phyloP scores from a whole-genome alignment of 2,329 filamentous ascomycete genomes.

The Botrytis tulipae region DNA sequence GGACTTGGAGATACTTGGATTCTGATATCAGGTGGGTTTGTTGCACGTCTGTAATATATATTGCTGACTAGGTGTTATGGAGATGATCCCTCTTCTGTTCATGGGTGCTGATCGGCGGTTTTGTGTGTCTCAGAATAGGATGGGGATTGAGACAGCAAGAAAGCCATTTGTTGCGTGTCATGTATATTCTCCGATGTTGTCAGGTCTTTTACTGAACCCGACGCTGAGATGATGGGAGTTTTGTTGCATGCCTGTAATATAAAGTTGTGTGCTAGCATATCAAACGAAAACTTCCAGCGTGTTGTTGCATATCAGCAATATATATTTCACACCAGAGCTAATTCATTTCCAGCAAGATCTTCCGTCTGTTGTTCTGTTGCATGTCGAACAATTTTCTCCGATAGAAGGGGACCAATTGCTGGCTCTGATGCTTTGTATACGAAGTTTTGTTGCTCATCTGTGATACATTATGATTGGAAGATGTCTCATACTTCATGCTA shows the following conservation, averaged over 20 bases:
- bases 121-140: neutral
- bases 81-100: neutral
- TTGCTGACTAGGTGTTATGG: neutral
- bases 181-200: neutral
- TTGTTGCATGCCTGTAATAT: conserved; percentile 4
- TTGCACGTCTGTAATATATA: conserved; percentile 3
- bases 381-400: neutral
- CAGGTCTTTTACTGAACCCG: neutral
- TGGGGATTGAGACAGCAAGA: neutral
- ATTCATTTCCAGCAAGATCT: neutral
- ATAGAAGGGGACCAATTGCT: neutral
- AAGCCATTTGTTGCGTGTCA: neutral
- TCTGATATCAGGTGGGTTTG: neutral
- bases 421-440: neutral
- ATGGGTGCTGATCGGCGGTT: too few relatives aligned
- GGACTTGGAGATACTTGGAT: neutral
- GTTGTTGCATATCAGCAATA: conserved; percentile 5
- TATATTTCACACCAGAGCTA: neutral
- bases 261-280: neutral
- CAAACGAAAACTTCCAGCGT: neutral
- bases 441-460: neutral
- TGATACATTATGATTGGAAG: neutral
- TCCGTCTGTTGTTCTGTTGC: neutral
- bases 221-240: neutral
- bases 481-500: neutral